A percentile compares a stretch with the other conserved stretches of the same genome.
Evolutionary conservation across 2,329 filamentous ascomycete genomes (phyloP).

Genomic region (Fusarium bulbicola): DNA sequence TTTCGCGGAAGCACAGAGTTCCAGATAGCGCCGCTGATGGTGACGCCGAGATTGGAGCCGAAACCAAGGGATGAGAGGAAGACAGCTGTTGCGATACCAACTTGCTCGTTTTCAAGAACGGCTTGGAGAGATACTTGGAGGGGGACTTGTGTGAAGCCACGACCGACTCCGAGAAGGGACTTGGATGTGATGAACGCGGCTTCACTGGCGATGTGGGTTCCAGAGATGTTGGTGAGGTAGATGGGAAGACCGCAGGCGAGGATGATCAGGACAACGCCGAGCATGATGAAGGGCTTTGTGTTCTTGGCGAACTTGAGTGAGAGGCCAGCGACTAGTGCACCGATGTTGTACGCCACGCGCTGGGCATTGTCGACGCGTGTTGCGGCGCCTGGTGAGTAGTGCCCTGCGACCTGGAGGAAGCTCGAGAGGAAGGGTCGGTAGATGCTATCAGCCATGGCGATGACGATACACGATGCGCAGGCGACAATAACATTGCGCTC

Average conservation of each 20-base stretch:
- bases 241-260: conserved; percentile 25
- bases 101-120: conserved; percentile 19
- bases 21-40: conserved; percentile 30
- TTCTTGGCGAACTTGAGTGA: conserved; percentile 27
- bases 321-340: neutral
- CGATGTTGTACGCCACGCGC: conserved; percentile 23
- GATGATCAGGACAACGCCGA: conserved; percentile 21
- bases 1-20: conserved; percentile 27
- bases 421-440: conserved; percentile 26
- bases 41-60: conserved; percentile 27
- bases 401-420: conserved; percentile 19
- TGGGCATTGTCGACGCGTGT: conserved; percentile 27
- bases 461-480: conserved; percentile 18
- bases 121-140: conserved; percentile 20
- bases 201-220: conserved; percentile 24
- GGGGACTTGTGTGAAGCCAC: conserved; percentile 18
- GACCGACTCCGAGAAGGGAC: conserved; percentile 24
- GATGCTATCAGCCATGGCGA: conserved; percentile 32
- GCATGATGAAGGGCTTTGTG: conserved; percentile 25
- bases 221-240: conserved; percentile 29
- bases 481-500: conserved; percentile 32
- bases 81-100: conserved; percentile 24
- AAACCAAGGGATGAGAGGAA: conserved; percentile 26
- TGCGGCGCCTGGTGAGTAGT: conserved; percentile 27
- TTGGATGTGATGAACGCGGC: conserved; percentile 26